Conservation (phyloP, 495 filamentous ascomycete genomes). For the Xeromyces bisporus region DNA sequence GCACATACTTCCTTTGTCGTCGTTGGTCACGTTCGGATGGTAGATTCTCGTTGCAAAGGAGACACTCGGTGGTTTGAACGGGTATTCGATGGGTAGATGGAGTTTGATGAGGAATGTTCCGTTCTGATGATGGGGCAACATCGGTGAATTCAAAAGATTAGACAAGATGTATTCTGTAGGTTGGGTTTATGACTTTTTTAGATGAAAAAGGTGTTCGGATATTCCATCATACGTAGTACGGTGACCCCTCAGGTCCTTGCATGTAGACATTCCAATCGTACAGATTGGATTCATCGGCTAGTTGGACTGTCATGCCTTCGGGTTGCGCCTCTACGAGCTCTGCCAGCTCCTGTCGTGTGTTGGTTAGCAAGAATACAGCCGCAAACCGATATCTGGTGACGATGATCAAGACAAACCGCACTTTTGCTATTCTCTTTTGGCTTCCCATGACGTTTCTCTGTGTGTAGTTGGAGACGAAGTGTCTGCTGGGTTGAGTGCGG, state of each 20-base stretch:
- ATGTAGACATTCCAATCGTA: conserved; percentile 72
- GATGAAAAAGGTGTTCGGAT: conserved; percentile 1
- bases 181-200: too few species aligned
- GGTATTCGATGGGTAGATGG: conserved; percentile 69
- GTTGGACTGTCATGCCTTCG: conserved; percentile 43
- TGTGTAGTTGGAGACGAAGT: too few species aligned
- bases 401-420: too few species aligned
- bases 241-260: conserved; percentile 51
- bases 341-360: conserved; percentile 43
- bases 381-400: too few species aligned
- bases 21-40: conserved; percentile 95
- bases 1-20: conserved; percentile 83
- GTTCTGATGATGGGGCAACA: conserved; percentile 27
- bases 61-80: conserved; percentile 81
- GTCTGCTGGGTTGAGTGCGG: too few species aligned
- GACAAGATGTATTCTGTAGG: too few species aligned
- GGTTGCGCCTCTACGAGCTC: conserved; percentile 51
- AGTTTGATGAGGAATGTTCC: conserved; percentile 67
- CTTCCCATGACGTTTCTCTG: too few species aligned
- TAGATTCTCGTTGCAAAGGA: conserved; percentile 91
- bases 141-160: conserved; percentile 3
- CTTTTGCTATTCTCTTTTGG: conserved; percentile 47
- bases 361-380: too few species aligned
- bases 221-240: conserved; percentile 54
- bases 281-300: conserved; percentile 57